Evolutionary conservation across 2,329 filamentous ascomycete species (phyloP).

Genomic region (Spiromastix sp.): DNA sequence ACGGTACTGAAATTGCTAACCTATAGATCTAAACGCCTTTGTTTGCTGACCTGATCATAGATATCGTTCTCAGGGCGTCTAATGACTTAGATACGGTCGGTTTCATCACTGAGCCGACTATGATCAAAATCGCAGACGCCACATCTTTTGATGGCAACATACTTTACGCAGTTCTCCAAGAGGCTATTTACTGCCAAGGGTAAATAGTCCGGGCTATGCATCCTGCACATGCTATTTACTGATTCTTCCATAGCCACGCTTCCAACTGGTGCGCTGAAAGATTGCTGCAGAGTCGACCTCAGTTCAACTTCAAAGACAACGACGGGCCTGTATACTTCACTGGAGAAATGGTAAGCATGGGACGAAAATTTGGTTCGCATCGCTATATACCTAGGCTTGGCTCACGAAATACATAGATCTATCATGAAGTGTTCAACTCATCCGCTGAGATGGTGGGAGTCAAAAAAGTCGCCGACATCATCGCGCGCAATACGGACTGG

Average conservation of each 20-base stretch:
- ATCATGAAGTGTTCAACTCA: constrained; percentile 71
- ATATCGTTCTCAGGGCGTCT: constrained; percentile 58
- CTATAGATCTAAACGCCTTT: no score
- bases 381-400: constrained; percentile 1
- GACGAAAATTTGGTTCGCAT: background rate
- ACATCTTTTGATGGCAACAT: constrained; percentile 64
- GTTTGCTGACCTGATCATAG: no score
- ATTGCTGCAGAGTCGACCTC: constrained; percentile 24
- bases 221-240: background rate
- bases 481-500: constrained; percentile 64
- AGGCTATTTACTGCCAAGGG: constrained; percentile 73
- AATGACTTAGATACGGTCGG: constrained; percentile 67
- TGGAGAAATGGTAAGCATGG: constrained; percentile 62
- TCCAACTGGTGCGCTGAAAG: constrained; percentile 65
- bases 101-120: constrained; percentile 61
- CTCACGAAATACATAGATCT: constrained; percentile 41
- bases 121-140: constrained; percentile 57
- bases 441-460: constrained; percentile 66
- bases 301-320: constrained; percentile 36
- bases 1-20: constrained; percentile 35
- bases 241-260: constrained; percentile 31
- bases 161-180: constrained; percentile 79
- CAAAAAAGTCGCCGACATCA: constrained; percentile 55
- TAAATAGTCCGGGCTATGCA: constrained; percentile 19
- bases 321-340: constrained; percentile 62